Base-by-base conservation (phyloP, 208 protist species). In the Leishmania mexicana region DNA sequence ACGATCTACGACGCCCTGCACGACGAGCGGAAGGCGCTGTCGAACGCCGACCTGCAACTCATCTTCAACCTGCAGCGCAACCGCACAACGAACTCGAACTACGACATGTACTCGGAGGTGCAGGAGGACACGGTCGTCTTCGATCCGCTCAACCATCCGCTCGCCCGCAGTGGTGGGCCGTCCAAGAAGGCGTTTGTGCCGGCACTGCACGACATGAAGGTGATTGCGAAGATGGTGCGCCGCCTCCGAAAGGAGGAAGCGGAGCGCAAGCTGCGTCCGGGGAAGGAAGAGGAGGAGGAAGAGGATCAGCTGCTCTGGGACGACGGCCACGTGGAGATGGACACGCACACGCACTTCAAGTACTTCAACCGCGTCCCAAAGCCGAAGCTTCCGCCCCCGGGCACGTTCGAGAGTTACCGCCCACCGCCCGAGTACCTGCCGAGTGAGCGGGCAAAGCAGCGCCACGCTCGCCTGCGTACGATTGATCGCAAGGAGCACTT, bases 401-500 rank as follows among this genome's bases (percentile, higher is more conserved):
- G 94, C 67, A 99, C 99, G 79, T 98, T 97, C 73, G 96, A 99
- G 81, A 98, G 98, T 65, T 99, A 99, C 93, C 99, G 99, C 75
- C 99, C 99, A 51, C 99, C 99, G 4, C 84, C 94, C 28, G 99
- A 99, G 90, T 99, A 99, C 85, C 90, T 99, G 58, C 92, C 95
- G 35, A 98, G 95, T 54, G 92, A 99, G 76, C 92, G 92, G 76
- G 96, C 98, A 75, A 84, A 93, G 75, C 87, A 98, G 78, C 89
- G 90, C 24, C 99, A 98, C 92, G 83, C 94, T 57, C 88, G 93
- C 24, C 92, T 98, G 51, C 94, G 97, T n/a, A 88, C 89, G 6
- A 94, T 97, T 64, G 96, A 99, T 85, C 93, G 95, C 73, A 96
- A 96, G 57, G 93, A 97, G 83, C 93, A 98, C 89, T 99, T 99